Evolutionary conservation across 176 grass and related monocot species (phyloP).

Genomic region (Bolboschoenus planiculmis): DNA sequence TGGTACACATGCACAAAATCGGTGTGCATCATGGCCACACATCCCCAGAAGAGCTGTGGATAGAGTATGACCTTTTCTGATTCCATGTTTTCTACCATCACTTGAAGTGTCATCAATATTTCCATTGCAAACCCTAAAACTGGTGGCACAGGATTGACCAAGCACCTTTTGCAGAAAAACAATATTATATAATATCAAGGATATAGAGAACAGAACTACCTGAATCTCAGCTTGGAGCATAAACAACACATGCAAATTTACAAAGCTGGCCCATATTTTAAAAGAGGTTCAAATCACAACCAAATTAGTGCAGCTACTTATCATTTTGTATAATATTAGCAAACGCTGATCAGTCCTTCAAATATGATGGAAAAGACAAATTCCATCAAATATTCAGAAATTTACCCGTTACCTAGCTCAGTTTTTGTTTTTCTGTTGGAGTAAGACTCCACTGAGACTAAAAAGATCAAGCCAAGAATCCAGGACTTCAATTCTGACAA

Average conservation of each 20-base stretch:
- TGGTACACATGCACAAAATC: conserved; percentile 95
- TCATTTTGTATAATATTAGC: neutral
- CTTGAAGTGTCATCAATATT: conserved; percentile 82
- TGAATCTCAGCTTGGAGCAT: neutral
- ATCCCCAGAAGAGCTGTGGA: conserved; percentile 97
- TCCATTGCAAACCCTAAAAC: conserved; percentile 94
- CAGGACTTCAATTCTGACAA: neutral
- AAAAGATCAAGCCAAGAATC: neutral
- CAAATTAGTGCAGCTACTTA: neutral
- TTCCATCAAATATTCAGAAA: neutral
- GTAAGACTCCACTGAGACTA: neutral
- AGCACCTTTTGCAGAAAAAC: conserved; percentile 43
- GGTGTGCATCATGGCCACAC: conserved; percentile 91
- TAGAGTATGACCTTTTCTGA: conserved; percentile 96
- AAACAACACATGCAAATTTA: neutral
- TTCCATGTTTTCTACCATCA: conserved; percentile 99
- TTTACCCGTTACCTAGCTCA: neutral
- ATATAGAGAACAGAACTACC: neutral
- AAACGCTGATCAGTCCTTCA: neutral
- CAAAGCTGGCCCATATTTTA: neutral
- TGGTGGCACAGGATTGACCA: conserved; percentile 79
- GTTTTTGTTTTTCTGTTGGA: neutral
- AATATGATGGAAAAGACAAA: neutral
- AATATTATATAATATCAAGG: neutral
- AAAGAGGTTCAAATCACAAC: neutral